Conservation (phyloP, 768 basidiomycete species). For the Termitomyces sp. region DNA sequence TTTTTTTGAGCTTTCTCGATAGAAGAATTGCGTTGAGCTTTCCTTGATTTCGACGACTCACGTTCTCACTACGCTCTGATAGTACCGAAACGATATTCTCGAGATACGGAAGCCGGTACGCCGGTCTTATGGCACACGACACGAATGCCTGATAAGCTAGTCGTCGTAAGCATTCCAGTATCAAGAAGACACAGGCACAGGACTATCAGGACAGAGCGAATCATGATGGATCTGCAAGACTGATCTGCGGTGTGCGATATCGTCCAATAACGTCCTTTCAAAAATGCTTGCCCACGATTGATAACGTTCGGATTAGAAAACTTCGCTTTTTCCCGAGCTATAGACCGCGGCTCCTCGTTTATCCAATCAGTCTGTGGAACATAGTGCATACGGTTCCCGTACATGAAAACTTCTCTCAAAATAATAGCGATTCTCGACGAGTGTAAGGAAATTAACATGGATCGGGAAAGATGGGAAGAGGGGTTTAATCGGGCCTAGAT, state of each 20-base stretch:
- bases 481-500: no score
- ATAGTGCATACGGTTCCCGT: no score
- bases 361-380: no score
- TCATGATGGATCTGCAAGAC: not conserved
- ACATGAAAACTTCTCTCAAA: not conserved
- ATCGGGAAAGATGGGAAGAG: no score
- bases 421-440: not conserved
- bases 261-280: not conserved
- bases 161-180: not conserved
- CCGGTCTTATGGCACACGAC: not conserved
- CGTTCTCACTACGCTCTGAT: not conserved
- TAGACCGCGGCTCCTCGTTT: not conserved
- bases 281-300: not conserved
- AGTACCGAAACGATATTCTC: not conserved
- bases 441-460: no score
- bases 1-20: not conserved
- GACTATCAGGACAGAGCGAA: not conserved
- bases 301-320: not conserved
- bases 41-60: not conserved
- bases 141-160: not conserved
- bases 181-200: not conserved
- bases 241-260: not conserved
- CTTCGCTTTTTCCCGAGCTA: not conserved
- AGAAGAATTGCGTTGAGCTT: not conserved
- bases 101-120: not conserved